Conservation (phyloP, 2,329 filamentous ascomycete species). For the Aspergillus aculeatinus region DNA sequence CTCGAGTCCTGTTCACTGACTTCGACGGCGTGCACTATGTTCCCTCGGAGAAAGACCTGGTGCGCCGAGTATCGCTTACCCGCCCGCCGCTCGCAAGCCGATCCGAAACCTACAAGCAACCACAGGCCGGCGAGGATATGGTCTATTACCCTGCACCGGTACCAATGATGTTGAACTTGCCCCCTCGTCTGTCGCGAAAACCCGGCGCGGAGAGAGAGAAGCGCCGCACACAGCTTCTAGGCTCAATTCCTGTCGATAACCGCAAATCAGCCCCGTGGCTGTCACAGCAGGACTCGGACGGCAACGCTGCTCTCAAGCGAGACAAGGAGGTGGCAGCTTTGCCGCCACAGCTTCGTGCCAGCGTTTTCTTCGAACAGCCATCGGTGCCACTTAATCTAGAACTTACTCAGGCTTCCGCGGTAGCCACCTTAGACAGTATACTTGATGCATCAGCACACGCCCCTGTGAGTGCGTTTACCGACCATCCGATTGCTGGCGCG, state of each 20-base stretch:
- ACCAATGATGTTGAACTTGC: slow-evolving; percentile 87
- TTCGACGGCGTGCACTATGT: slow-evolving; percentile 53
- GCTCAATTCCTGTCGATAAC: slow-evolving; percentile 57
- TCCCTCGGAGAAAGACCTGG: slow-evolving; percentile 26
- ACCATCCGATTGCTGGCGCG: slow-evolving; percentile 78
- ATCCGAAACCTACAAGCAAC: slow-evolving; percentile 39
- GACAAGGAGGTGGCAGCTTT: slow-evolving; percentile 52
- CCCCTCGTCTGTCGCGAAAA: slow-evolving; percentile 77
- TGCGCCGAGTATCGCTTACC: slow-evolving; percentile 38
- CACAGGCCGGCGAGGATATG: slow-evolving; percentile 70
- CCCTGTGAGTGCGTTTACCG: slow-evolving; percentile 86
- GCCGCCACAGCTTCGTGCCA: slow-evolving; percentile 85
- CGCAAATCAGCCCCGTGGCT: slow-evolving; percentile 54
- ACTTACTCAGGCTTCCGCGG: slow-evolving; percentile 74
- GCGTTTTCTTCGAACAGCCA: slow-evolving; percentile 79
- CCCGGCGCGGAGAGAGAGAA: slow-evolving; percentile 65
- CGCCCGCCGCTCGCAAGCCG: slow-evolving; percentile 42
- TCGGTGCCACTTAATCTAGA: slow-evolving; percentile 56
- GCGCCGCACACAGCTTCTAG: slow-evolving; percentile 71
- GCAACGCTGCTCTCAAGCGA: slow-evolving; percentile 17
- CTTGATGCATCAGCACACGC: slow-evolving; percentile 84
- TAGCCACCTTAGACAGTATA: slow-evolving; percentile 85
- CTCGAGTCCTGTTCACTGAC: slow-evolving; percentile 45
- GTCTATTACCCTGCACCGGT: slow-evolving; percentile 95
- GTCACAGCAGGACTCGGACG: slow-evolving; percentile 22